A percentile compares a stretch with the other conserved stretches of the same genome.
Evolutionary conservation across 2,329 filamentous ascomycete genomes (phyloP).

Genomic region (Sclerotiophoma versabilis): DNA sequence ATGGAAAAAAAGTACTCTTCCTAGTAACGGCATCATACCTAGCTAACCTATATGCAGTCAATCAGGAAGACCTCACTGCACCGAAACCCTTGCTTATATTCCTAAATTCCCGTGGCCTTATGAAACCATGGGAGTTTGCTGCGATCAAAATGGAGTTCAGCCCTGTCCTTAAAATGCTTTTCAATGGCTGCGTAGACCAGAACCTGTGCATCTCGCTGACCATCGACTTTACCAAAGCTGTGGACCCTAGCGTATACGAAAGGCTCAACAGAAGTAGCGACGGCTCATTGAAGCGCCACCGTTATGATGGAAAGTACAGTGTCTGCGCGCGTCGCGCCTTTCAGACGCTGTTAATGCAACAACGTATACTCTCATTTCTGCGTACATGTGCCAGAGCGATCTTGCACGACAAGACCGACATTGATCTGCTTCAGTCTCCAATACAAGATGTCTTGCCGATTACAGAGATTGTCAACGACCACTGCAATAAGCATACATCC

Average conservation of each 20-base stretch:
- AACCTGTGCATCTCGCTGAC: background rate
- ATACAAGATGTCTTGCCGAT: background rate
- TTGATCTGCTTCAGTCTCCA: background rate
- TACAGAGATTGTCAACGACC: background rate
- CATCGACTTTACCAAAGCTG: constrained; percentile 2
- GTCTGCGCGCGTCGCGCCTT: background rate
- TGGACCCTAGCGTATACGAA: background rate
- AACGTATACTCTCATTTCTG: constrained; percentile 6
- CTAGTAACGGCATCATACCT: background rate
- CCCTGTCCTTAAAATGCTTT: background rate
- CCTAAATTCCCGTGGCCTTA: constrained; percentile 12
- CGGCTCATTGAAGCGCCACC: too few relatives aligned
- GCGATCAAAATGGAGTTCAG: constrained; percentile 2
- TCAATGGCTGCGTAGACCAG: background rate
- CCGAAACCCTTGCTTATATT: constrained; percentile 2
- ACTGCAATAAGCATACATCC: background rate
- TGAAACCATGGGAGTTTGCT: constrained; percentile 4
- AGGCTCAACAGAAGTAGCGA: background rate
- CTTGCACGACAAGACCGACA: background rate
- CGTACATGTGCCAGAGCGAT: constrained; percentile 1
- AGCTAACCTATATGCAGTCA: background rate
- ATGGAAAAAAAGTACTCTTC: too few relatives aligned
- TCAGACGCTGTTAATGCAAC: constrained; percentile 1
- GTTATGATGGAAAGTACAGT: background rate
- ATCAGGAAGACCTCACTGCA: constrained; percentile 17